phyloP scores from a whole-genome alignment of 345 rosid species.

The Linum lewisii region DNA sequence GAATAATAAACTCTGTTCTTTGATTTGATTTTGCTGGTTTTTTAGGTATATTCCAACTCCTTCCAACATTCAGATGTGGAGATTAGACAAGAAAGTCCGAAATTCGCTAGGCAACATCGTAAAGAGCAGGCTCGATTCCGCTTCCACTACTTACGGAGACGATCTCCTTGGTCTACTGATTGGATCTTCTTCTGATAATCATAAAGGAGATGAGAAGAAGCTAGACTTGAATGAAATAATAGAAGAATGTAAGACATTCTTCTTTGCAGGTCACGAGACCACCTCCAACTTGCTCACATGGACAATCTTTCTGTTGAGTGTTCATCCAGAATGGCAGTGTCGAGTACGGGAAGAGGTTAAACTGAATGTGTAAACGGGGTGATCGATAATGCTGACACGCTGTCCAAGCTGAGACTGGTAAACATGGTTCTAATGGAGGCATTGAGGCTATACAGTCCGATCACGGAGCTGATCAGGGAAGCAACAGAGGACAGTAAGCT shows the following conservation, averaged over 20 bases:
- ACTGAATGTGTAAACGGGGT: constrained; percentile 41
- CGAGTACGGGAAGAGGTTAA: constrained; percentile 73
- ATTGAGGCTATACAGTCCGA: constrained; percentile 15
- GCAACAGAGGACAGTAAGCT: constrained; percentile 31
- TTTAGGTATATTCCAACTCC: constrained; percentile 67
- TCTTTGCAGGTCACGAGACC: constrained; percentile 92
- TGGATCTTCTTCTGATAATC: constrained; percentile 15
- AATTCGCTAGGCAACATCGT: constrained; percentile 51
- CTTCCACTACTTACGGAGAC: constrained; percentile 24
- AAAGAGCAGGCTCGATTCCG: constrained; percentile 21
- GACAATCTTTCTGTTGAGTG: constrained; percentile 60
- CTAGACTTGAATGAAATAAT: constrained; percentile 28
- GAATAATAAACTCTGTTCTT: too few species aligned
- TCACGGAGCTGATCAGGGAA: constrained; percentile 5
- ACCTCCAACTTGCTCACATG: constrained; percentile 79
- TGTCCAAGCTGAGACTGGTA: constrained; percentile 13
- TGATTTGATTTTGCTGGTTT: too few species aligned
- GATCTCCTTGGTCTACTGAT: constrained; percentile 45
- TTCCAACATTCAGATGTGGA: constrained; percentile 64
- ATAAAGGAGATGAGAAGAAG: constrained; percentile 6
- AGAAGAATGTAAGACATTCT: constrained; percentile 87
- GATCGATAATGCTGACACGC: constrained; percentile 7
- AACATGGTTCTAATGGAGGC: constrained; percentile 18
- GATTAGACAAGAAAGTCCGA: constrained; percentile 52
- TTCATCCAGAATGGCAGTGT: constrained; percentile 88